Evolutionary conservation across 2,329 filamentous ascomycete genomes (phyloP).

Genomic region (Cordyceps cicadae): DNA sequence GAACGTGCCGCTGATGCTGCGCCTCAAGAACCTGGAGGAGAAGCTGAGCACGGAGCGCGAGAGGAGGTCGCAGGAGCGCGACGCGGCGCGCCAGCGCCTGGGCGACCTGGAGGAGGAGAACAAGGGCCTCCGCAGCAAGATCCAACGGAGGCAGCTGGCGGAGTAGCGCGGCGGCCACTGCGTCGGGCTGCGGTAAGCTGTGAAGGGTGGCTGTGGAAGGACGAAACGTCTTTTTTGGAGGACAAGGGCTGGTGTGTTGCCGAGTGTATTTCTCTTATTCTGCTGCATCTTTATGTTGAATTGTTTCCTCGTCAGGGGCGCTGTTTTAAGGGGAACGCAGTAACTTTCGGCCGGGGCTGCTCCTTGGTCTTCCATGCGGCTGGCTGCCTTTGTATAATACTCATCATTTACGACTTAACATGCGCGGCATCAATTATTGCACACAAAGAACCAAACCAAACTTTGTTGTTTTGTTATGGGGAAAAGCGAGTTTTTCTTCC

Average conservation of each 20-base stretch:
- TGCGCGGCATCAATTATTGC: not conserved
- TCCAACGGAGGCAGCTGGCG: constrained; percentile 10
- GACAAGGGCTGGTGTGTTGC: not conserved
- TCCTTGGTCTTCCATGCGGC: not conserved
- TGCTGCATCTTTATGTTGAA: not conserved
- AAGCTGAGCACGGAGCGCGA: constrained; percentile 87
- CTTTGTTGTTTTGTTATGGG: not conserved
- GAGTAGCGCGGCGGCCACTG: constrained; percentile 3
- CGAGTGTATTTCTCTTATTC: not conserved
- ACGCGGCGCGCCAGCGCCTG: constrained; percentile 70
- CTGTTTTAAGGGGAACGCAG: not conserved
- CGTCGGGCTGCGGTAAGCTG: not conserved
- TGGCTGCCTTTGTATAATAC: not conserved
- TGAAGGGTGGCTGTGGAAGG: not conserved
- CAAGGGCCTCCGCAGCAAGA: constrained; percentile 50
- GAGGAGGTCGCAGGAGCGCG: constrained; percentile 73
- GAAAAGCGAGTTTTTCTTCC: not conserved
- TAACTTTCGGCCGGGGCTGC: not conserved
- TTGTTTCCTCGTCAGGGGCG: not conserved
- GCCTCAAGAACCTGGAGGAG: constrained; percentile 78
- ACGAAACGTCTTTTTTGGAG: not conserved
- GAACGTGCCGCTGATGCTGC: constrained; percentile 75
- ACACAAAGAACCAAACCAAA: not conserved
- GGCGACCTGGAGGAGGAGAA: constrained; percentile 70
- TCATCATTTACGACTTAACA: not conserved